phyloP scores from a whole-genome alignment of 345 rosid species.

The Pistacia atlantica region DNA sequence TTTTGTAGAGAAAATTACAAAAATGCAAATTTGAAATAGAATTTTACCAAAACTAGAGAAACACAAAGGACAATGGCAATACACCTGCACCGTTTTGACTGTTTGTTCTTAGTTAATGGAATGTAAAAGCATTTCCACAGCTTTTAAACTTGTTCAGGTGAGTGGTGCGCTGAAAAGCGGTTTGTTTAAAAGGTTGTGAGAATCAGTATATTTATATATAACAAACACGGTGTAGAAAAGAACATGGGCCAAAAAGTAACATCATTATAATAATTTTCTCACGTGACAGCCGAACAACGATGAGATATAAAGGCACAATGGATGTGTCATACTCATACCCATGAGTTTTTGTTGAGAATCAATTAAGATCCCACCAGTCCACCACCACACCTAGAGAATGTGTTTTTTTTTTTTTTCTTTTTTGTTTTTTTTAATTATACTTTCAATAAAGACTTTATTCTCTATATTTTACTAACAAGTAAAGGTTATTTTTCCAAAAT shows the following conservation, averaged over 20 bases:
- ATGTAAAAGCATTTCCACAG: too few species aligned
- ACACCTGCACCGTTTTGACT: too few species aligned
- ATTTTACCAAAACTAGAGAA: neutral
- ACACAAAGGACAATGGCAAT: neutral
- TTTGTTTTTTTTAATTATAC: neutral
- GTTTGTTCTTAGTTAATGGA: too few species aligned
- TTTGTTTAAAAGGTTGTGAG: neutral
- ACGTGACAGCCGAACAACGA: neutral
- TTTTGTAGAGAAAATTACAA: too few species aligned
- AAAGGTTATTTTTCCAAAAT: too few species aligned
- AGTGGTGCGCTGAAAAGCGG: too few species aligned
- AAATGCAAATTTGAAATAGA: neutral
- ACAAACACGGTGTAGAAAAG: neutral
- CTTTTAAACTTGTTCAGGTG: too few species aligned
- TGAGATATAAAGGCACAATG: neutral
- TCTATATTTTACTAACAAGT: too few species aligned
- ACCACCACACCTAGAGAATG: neutral
- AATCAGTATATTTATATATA: neutral
- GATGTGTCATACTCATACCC: neutral
- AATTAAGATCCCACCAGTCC: neutral
- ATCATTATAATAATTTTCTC: neutral
- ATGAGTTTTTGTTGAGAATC: neutral
- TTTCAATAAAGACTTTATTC: too few species aligned
- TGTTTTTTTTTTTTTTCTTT: neutral
- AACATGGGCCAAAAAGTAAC: neutral